phyloP scores from a whole-genome alignment of 73 alveolate species.

The Blepharisma stoltei region DNA sequence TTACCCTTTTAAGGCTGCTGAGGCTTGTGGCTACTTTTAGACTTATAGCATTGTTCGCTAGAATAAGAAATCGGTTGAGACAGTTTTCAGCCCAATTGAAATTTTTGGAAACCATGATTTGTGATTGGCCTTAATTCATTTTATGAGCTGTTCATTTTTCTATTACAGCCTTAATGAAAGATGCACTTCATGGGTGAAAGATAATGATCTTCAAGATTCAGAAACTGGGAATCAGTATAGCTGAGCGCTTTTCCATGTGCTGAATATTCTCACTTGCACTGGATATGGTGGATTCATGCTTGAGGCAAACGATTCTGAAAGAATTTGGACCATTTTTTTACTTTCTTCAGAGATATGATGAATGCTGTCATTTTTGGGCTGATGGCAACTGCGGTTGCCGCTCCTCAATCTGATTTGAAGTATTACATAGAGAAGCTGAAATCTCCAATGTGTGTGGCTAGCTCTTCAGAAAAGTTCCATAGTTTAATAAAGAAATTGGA shows the following conservation, averaged over 20 bases:
- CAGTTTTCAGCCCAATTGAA: slow-evolving; percentile 22
- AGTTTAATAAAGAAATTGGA: background rate
- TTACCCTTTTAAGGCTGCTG: slow-evolving; percentile 30
- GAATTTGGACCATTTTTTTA: slow-evolving; percentile 45
- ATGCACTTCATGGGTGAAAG: slow-evolving; percentile 36
- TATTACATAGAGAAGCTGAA: background rate
- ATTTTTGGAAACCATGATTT: slow-evolving; percentile 35
- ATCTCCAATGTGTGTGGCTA: background rate
- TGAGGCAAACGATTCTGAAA: slow-evolving; percentile 35
- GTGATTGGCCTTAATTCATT: slow-evolving; percentile 46
- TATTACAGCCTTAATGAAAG: slow-evolving; percentile 30
- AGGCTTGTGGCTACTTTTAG: slow-evolving; percentile 40
- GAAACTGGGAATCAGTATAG: slow-evolving; percentile 26
- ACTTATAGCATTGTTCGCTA: slow-evolving; percentile 30
- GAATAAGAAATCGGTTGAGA: slow-evolving; percentile 32
- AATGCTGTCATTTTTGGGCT: slow-evolving; percentile 65
- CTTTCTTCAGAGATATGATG: slow-evolving; percentile 46
- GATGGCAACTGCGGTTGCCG: slow-evolving; percentile 42
- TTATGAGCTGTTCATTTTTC: slow-evolving; percentile 53
- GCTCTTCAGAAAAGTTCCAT: background rate
- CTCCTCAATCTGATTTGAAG: background rate
- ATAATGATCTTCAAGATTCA: slow-evolving; percentile 5
- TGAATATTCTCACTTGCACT: slow-evolving; percentile 49
- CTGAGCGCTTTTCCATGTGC: slow-evolving; percentile 38
- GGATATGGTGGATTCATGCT: slow-evolving; percentile 61